phyloP scores from a whole-genome alignment of 1,284 basidiomycete genomes.

The Coniophora puteana region DNA sequence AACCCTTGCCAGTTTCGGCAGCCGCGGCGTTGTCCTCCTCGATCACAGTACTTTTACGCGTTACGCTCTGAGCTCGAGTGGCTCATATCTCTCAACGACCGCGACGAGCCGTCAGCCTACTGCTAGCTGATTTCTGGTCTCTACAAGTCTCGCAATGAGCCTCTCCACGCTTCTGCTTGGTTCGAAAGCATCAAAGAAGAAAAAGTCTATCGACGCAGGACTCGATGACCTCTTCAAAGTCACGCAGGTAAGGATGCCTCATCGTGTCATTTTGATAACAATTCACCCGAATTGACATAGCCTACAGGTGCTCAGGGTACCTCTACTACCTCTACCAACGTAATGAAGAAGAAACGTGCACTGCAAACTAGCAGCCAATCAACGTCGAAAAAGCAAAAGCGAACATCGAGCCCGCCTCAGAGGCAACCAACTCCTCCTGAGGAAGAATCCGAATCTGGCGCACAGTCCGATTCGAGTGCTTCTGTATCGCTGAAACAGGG shows the following conservation, averaged over 20 bases:
- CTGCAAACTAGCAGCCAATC: conserved; percentile 13
- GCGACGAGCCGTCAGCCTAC: no score
- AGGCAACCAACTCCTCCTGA: no score
- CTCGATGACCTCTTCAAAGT: conserved; percentile 25
- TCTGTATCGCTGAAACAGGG: conserved; percentile 18
- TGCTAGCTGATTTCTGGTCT: no score
- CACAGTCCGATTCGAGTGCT: no score
- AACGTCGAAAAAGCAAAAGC: conserved; percentile 3
- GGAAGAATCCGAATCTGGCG: no score
- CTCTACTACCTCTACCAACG: conserved; percentile 3
- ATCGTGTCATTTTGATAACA: background rate
- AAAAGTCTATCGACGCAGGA: conserved; percentile 19
- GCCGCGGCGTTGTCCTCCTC: no score
- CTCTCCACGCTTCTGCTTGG: conserved; percentile 23
- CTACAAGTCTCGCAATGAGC: conserved; percentile 26
- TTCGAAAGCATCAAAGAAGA: conserved; percentile 16
- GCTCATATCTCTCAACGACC: no score
- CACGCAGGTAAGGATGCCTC: conserved; percentile 20
- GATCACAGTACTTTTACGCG: no score
- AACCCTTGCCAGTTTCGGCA: no score
- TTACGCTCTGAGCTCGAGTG: no score
- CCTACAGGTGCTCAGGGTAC: conserved; percentile 10
- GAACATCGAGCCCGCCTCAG: conserved; percentile 4
- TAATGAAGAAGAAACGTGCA: conserved; percentile 20
- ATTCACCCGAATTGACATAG: conserved; percentile 1